A percentile compares a stretch with the other conserved stretches of the same genome.
These are phyloP conservation scores for Naganishia vishniacii DNA, from an alignment of 768 basidiomycete genomes.

Conservation along the genomic window DNA sequence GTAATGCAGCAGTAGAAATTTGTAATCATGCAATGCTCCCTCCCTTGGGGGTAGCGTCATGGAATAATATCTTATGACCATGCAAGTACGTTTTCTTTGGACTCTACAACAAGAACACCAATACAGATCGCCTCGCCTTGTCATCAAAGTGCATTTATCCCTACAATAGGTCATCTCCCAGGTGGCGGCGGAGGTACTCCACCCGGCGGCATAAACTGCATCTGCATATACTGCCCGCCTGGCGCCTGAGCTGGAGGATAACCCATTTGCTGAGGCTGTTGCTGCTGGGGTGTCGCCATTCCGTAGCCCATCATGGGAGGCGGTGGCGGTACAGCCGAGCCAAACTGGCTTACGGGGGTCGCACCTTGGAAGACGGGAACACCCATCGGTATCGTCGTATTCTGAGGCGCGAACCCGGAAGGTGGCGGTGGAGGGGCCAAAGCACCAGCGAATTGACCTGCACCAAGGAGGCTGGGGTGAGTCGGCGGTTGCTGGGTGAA, in stretches of 20 bases:
- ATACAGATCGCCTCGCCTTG: background rate
- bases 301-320: constrained; percentile 28
- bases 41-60: background rate
- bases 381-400: constrained; percentile 36
- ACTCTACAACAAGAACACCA: background rate
- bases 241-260: too few species aligned
- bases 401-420: constrained; percentile 27
- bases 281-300: constrained; percentile 30
- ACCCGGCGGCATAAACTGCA: too few species aligned
- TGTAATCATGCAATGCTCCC: constrained; percentile 1
- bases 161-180: background rate
- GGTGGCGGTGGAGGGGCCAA: constrained; percentile 48
- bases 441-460: constrained; percentile 89
- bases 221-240: constrained; percentile 17
- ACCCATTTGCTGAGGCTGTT: too few species aligned
- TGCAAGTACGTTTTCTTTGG: background rate
- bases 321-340: constrained; percentile 31
- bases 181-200: constrained; percentile 35
- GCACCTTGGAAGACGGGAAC: constrained; percentile 44
- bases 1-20: background rate
- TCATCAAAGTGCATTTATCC: background rate
- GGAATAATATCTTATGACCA: constrained; percentile 4
- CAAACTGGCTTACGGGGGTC: constrained; percentile 19
- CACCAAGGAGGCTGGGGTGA: constrained; percentile 49
- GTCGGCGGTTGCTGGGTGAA: background rate